Base-by-base conservation (phyloP, 2,329 filamentous ascomycete genomes). In the Dendrostoma leiphaemia region DNA sequence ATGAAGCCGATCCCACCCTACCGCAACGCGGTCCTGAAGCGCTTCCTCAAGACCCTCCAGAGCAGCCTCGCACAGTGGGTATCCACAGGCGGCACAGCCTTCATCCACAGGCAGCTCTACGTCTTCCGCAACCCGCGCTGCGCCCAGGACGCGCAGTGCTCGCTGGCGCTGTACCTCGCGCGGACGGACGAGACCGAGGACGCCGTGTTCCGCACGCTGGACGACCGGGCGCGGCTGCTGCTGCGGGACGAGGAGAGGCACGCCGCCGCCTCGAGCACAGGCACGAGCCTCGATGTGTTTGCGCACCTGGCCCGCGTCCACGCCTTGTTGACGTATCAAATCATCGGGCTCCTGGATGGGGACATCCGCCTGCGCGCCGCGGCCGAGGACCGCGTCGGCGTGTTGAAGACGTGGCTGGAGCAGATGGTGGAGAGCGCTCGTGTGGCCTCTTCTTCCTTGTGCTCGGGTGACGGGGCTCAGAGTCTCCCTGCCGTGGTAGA, bases 61-160 rank as follows among this genome's bases (percentile, higher is more conserved):
- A 7, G 21, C 34, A 65, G 64, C 63, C 46, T 67, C 7, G 47
- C 47, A 24, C 41, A 49, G n/a, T 68, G 65, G 65, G 55, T 61
- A 13, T 53, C 46, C 13, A 63, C 58, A 6, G 60, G 65, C 15
- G 59, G 59, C 44, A 66, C 59, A 21, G 52, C 62, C 15, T 66
- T 66, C 35, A 64, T 67, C 32, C 65, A 67, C 56, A 29, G 59
- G 13, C 53, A 51, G 13, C 55, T 67, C 6, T 67, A 67, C 24
- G 23, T 49, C 1, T 53, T 49, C 6, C 44, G 38, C 9, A 60
- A 60, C 5, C 61, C 61, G 2, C 48, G 59, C 6, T 50, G 58
- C 32, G 32, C 65, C 4, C 43, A 48, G 10, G 51, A 57, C n/a
- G 51, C 55, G 10, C 43, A 47, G 4, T 28, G 45, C 3, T 8